A percentile compares a stretch with the other conserved stretches of the same genome.
Conservation (phyloP, 2,329 filamentous ascomycete species). For the Epichloe uncinata region DNA sequence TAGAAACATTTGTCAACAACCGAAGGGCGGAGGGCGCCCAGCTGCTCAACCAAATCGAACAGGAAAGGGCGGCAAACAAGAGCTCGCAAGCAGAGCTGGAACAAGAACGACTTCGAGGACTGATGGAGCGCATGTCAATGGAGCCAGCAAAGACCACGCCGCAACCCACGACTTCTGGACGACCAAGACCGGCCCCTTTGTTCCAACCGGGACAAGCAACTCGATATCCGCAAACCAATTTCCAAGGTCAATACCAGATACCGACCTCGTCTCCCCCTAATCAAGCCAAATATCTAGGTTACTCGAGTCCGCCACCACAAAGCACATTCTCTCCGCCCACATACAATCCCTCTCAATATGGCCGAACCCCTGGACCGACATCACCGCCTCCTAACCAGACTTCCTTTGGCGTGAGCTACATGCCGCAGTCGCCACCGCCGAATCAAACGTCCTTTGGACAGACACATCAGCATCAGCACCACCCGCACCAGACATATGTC, state of each 20-base stretch:
- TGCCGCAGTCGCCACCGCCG: conserved; percentile 42
- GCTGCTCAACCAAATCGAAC: conserved; percentile 77
- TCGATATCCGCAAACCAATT: conserved; percentile 41
- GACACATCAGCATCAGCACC: conserved; percentile 28
- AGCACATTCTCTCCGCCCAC: conserved; percentile 35
- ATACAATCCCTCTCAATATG: conserved; percentile 47
- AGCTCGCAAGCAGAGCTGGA: conserved; percentile 60
- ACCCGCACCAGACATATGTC: conserved; percentile 28
- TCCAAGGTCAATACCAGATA: conserved; percentile 44
- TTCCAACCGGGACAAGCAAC: conserved; percentile 34
- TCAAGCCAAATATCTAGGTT: conserved; percentile 29
- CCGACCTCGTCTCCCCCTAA: conserved; percentile 43
- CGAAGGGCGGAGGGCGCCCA: conserved; percentile 82
- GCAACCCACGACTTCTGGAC: conserved; percentile 10
- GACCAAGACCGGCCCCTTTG: conserved; percentile 26
- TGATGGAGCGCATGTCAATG: conserved; percentile 95
- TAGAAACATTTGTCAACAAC: conserved; percentile 94
- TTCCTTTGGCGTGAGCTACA: conserved; percentile 28
- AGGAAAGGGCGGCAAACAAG: conserved; percentile 52
- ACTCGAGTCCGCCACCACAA: conserved; percentile 26
- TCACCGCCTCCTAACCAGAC: conserved; percentile 53
- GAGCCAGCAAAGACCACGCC: conserved; percentile 40
- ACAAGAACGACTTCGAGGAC: conserved; percentile 68
- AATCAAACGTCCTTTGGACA: conserved; percentile 38
- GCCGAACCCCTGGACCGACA: conserved; percentile 42